Percentiles rank a stretch among this genome's conserved stretches.
These are phyloP conservation scores for Macrolepiota albuminosa DNA, from an alignment of 768 basidiomycete species.

Conservation along the genomic window DNA sequence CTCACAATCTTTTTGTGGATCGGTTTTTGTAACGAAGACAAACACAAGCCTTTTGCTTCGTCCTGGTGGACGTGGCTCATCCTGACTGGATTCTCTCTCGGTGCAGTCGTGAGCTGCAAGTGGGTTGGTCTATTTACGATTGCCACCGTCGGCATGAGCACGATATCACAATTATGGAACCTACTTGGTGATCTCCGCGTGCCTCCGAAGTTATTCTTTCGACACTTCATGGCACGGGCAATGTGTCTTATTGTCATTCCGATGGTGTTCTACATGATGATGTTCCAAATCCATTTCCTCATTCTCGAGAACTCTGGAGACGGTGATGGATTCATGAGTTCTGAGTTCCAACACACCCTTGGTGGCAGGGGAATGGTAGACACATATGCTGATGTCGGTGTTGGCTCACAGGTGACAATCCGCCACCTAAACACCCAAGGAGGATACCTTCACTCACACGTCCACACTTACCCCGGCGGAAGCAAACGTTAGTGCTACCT, in stretches of 20 bases:
- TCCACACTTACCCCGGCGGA: conserved; percentile 85
- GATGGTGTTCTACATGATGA: conserved; percentile 86
- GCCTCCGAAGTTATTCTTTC: conserved; percentile 65
- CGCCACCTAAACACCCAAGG: conserved; percentile 97
- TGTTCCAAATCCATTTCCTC: conserved; percentile 95
- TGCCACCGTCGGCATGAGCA: conserved; percentile 85
- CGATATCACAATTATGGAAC: conserved; percentile 82
- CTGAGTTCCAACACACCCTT: conserved; percentile 96
- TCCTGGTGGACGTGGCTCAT: conserved; percentile 93
- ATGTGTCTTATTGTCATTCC: conserved; percentile 87
- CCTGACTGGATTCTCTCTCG: conserved; percentile 84
- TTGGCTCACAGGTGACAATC: conserved; percentile 80
- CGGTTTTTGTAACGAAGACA: conserved; percentile 90
- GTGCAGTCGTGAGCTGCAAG: conserved; percentile 91
- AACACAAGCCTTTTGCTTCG: conserved; percentile 73
- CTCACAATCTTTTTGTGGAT: conserved; percentile 84
- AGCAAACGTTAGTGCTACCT: conserved; percentile 60
- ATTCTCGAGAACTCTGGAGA: conserved; percentile 89
- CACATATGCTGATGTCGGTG: conserved; percentile 85
- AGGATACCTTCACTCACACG: conserved; percentile 96
- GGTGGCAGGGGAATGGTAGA: conserved; percentile 88
- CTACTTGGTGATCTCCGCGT: conserved; percentile 86
- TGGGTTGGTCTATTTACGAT: conserved; percentile 99
- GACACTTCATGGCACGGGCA: conserved; percentile 87
- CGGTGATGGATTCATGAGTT: conserved; percentile 99